Percentiles rank a stretch among this genome's conserved stretches.
Evolutionary conservation across 306 rosid genomes (phyloP).

Genomic region (Alnus rubra): DNA sequence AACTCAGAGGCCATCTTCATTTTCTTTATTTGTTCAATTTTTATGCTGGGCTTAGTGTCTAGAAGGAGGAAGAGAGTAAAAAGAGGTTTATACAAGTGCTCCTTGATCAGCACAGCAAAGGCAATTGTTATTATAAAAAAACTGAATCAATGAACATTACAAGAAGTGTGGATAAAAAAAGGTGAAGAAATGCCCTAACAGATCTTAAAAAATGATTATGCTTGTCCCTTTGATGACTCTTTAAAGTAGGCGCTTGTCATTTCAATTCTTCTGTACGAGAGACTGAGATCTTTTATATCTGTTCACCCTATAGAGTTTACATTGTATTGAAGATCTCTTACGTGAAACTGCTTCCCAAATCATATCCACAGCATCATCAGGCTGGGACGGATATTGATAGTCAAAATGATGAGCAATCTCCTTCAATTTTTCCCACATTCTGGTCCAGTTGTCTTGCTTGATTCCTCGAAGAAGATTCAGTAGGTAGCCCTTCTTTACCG

Average conservation of each 20-base stretch:
- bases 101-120: neutral
- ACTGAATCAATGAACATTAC: neutral
- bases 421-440: conserved; percentile 81
- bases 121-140: conserved; percentile 2
- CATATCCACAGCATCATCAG: conserved; percentile 80
- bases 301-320: conserved; percentile 52
- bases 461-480: conserved; percentile 68
- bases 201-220: conserved; percentile 18
- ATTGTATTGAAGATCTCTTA: conserved; percentile 43
- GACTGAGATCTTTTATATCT: conserved; percentile 62
- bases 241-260: conserved; percentile 17
- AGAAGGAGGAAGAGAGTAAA: neutral
- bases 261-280: conserved; percentile 33
- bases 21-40: neutral
- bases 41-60: neutral
- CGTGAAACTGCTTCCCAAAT: conserved; percentile 79
- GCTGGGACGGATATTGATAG: conserved; percentile 74
- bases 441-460: conserved; percentile 58
- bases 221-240: conserved; percentile 10
- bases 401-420: conserved; percentile 59
- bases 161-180: neutral
- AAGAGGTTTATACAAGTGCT: neutral
- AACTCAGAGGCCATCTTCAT: neutral
- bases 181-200: neutral
- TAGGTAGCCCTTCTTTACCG: conserved; percentile 62